Evolutionary conservation across 176 grass and related monocot genomes (phyloP), one percentile per base, ranked within the genome.

Genomic region (Miscanthus lutarioriparius): DNA sequence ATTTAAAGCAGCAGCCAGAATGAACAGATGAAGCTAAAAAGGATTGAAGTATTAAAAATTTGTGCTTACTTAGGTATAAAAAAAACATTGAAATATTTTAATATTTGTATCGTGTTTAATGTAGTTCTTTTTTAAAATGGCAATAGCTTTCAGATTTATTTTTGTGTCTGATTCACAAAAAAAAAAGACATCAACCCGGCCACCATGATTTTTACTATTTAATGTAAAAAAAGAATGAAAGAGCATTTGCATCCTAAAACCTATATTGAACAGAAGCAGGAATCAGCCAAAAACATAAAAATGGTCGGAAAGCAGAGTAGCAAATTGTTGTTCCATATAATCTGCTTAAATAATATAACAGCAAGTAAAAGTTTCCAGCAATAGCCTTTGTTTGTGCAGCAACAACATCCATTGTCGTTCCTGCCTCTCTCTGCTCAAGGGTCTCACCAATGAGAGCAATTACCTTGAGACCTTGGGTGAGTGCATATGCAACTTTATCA

Each of bases 361-460:
- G 54, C 8, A 10, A 45, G 67, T 85, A 87, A 85, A 17, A 45
- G 36, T 87, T 89, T 87, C 94, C 89, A 85, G 91, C 80, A 56
- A 97, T 97, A 75, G 91, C 86, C 90, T 93, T 93, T 64, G 89
- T 93, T 72, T 93, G 94, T 80, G 92, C 76, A 64, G 92, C 83
- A 89, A 89, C 90, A 62, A 97, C 86, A 43, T 92, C 67, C 86
- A 92, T 89, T 47, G 94, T 97, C 13, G 86, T 85, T 77, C 88
- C 94, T 71, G 92, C 81, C 85, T 97, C 94, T 36, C 90, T 89
- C 76, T 94, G 92, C 65, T 97, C 85, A 85, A 97, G 83, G 17
- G 92, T 97, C 84, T 97, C 95, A 81, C 95, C 92, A 67, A 94
- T 91, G 89, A 92, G 94, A 80, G 88, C 95, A 89, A 97, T 97